phyloP scores from a whole-genome alignment of 2,329 filamentous ascomycete genomes.

The Trichoderma semiorbis region DNA sequence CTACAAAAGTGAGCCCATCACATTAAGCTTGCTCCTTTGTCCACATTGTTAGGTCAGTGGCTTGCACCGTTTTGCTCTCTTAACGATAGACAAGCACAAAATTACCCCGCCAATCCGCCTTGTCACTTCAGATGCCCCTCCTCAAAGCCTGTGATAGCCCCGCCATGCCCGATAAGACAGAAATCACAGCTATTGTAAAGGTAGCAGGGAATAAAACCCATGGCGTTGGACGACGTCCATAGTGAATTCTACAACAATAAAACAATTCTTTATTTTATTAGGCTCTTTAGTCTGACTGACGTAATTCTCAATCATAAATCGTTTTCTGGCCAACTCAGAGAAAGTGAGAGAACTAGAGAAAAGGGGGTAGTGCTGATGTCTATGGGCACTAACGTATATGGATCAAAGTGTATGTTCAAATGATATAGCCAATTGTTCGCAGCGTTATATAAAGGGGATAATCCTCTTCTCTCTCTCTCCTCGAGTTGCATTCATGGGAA shows the following conservation, averaged over 20 bases:
- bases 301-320: neutral
- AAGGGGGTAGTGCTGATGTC: neutral
- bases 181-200: neutral
- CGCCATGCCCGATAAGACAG: neutral
- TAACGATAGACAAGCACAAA: neutral
- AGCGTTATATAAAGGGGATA: neutral
- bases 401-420: neutral
- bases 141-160: neutral
- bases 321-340: neutral
- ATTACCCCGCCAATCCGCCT: neutral
- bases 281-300: neutral
- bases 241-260: neutral
- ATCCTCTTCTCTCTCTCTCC: neutral
- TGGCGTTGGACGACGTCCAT: neutral
- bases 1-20: neutral
- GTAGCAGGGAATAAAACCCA: neutral
- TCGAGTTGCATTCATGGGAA: neutral
- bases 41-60: neutral
- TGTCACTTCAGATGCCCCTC: neutral
- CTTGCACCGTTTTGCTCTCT: neutral
- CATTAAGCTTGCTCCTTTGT: neutral
- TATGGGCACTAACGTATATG: neutral
- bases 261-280: neutral
- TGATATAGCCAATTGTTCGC: neutral
- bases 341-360: neutral